A percentile compares a stretch with the other conserved stretches of the same genome.
Conservation (phyloP, 2,329 filamentous ascomycete species). For the Ophiostoma populinum region DNA sequence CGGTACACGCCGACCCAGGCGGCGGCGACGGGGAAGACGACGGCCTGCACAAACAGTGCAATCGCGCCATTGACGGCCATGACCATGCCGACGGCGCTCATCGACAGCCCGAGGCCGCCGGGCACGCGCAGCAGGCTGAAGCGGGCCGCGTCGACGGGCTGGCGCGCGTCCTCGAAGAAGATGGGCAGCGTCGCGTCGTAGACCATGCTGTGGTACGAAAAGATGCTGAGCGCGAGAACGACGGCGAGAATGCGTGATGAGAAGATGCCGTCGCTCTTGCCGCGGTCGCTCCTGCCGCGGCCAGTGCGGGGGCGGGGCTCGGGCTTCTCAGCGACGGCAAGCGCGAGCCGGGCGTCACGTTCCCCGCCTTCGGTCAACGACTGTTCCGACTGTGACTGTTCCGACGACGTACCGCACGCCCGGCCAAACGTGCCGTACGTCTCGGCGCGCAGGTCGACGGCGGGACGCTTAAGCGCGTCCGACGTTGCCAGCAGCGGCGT, state of each 20-base stretch:
- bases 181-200: constrained; percentile 87
- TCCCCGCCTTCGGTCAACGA: too few relatives aligned
- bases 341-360: too few relatives aligned
- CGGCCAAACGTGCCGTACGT: constrained; percentile 55
- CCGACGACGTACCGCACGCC: constrained; percentile 21
- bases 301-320: too few relatives aligned
- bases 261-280: constrained; percentile 23
- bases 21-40: constrained; percentile 47
- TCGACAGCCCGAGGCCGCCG: constrained; percentile 44
- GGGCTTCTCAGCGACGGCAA: too few relatives aligned
- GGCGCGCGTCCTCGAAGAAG: constrained; percentile 61
- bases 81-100: constrained; percentile 42
- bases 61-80: constrained; percentile 42
- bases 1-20: constrained; percentile 39
- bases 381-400: not conserved
- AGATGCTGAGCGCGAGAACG: constrained; percentile 69
- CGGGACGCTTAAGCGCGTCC: constrained; percentile 54
- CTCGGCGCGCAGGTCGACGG: constrained; percentile 58
- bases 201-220: constrained; percentile 90
- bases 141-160: constrained; percentile 12
- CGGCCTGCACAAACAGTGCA: constrained; percentile 53
- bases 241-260: constrained; percentile 53
- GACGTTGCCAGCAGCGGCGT: constrained; percentile 63
- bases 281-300: too few relatives aligned
- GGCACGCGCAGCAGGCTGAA: constrained; percentile 35